A percentile compares a stretch with the other conserved stretches of the same genome.
Evolutionary conservation across 305 asterid genomes (phyloP).

Genomic region (Solanum hybrid): DNA sequence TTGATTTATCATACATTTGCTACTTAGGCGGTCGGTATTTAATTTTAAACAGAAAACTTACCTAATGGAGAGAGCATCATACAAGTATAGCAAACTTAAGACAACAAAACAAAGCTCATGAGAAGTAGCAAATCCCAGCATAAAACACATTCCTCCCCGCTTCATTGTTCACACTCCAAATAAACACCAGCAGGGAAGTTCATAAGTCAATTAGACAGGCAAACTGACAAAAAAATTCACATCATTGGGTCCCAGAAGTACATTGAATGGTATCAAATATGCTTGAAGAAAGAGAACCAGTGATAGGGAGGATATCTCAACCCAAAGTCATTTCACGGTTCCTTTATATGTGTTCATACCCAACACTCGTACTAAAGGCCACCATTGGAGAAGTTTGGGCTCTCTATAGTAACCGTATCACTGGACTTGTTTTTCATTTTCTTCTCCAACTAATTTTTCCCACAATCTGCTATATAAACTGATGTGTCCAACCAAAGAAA

Average conservation of each 20-base stretch:
- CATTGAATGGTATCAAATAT: background rate
- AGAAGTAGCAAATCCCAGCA: background rate
- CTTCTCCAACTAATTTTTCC: background rate
- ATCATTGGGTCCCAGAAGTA: background rate
- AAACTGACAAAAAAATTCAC: background rate
- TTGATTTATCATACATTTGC: background rate
- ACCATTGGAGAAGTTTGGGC: background rate
- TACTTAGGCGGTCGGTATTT: background rate
- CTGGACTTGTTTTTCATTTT: background rate
- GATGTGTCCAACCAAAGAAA: background rate
- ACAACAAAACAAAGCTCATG: background rate
- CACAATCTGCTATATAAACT: background rate
- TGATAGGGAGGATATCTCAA: background rate
- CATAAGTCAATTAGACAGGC: background rate
- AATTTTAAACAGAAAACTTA: background rate
- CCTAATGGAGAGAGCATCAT: background rate
- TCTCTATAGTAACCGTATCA: background rate
- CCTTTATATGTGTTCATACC: background rate
- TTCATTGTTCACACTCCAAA: background rate
- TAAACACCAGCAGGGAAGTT: background rate
- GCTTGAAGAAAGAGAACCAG: background rate
- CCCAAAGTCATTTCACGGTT: background rate
- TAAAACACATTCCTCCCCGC: background rate
- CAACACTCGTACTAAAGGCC: background rate
- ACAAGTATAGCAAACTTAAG: background rate